Evolutionary conservation across 2,329 filamentous ascomycete genomes (phyloP).

Genomic region (Fusarium beomiforme): DNA sequence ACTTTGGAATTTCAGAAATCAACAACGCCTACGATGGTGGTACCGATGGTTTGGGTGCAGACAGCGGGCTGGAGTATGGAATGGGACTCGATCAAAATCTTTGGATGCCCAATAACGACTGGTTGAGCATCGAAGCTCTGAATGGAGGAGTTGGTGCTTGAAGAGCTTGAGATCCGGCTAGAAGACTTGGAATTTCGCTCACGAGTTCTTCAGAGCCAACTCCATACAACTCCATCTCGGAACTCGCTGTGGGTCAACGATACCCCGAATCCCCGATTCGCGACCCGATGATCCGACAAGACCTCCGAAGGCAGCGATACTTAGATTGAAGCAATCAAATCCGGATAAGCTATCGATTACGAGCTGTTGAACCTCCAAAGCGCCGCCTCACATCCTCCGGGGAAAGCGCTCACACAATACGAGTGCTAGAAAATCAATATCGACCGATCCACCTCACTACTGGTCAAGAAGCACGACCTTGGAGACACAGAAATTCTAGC

Average conservation of each 20-base stretch:
- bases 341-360: neutral
- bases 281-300: neutral
- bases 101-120: constrained; percentile 49
- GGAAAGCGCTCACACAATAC: neutral
- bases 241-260: neutral
- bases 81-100: constrained; percentile 55
- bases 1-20: constrained; percentile 54
- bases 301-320: neutral
- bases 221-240: neutral
- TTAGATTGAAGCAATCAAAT: no score
- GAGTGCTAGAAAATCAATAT: neutral
- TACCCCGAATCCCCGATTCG: neutral
- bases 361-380: neutral
- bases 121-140: constrained; percentile 47
- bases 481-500: neutral
- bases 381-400: neutral
- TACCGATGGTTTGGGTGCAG: constrained; percentile 58
- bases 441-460: neutral
- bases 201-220: constrained; percentile 21
- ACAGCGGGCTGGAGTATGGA: constrained; percentile 54
- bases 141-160: constrained; percentile 46
- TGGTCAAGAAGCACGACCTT: neutral
- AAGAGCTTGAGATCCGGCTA: neutral
- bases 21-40: constrained; percentile 62
- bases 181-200: neutral